A percentile compares a stretch with the other conserved stretches of the same genome.
These are phyloP conservation scores for Alternaria rosae DNA, from an alignment of 2,329 filamentous ascomycete species.

Conservation along the genomic window DNA sequence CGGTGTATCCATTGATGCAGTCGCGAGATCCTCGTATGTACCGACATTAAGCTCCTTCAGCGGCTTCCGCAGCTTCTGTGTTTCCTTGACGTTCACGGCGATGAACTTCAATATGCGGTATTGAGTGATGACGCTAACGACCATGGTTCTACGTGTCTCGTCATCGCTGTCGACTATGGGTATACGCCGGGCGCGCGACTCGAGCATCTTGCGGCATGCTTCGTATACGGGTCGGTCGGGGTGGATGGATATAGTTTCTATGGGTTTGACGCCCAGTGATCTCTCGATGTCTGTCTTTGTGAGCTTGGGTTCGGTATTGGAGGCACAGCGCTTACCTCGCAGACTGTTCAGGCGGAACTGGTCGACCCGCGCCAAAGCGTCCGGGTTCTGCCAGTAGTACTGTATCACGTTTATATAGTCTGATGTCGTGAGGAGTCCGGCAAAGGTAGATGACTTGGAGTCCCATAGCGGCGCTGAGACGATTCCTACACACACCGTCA, in stretches of 20 bases:
- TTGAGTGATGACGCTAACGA: slow-evolving; percentile 96
- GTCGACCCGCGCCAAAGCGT: slow-evolving; percentile 87
- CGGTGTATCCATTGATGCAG: slow-evolving; percentile 84
- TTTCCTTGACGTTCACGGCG: slow-evolving; percentile 90
- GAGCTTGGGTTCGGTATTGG: slow-evolving; percentile 8
- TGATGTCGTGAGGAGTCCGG: slow-evolving; percentile 90
- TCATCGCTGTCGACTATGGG: slow-evolving; percentile 93
- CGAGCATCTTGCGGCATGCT: slow-evolving; percentile 91
- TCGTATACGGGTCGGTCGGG: slow-evolving; percentile 91
- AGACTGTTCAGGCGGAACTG: slow-evolving; percentile 92
- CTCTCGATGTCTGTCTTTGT: slow-evolving; percentile 81
- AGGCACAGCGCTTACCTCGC: slow-evolving; percentile 68
- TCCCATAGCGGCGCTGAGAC: slow-evolving; percentile 98
- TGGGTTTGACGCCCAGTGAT: slow-evolving; percentile 86
- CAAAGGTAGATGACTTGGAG: slow-evolving; percentile 89
- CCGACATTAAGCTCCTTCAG: slow-evolving; percentile 84
- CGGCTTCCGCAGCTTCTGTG: slow-evolving; percentile 85
- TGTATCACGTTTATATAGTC: slow-evolving; percentile 99
- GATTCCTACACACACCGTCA: slow-evolving; percentile 69
- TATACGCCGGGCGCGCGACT: slow-evolving; percentile 90
- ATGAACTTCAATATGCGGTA: slow-evolving; percentile 99
- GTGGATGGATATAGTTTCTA: slow-evolving; percentile 96
- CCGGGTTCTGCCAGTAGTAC: slow-evolving; percentile 97
- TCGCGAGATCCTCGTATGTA: slow-evolving; percentile 81
- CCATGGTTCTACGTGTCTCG: slow-evolving; percentile 89